Percentiles rank a stretch among this genome's conserved stretches.
Conservation (phyloP, 306 rosid species). For the Vicia villosa region DNA sequence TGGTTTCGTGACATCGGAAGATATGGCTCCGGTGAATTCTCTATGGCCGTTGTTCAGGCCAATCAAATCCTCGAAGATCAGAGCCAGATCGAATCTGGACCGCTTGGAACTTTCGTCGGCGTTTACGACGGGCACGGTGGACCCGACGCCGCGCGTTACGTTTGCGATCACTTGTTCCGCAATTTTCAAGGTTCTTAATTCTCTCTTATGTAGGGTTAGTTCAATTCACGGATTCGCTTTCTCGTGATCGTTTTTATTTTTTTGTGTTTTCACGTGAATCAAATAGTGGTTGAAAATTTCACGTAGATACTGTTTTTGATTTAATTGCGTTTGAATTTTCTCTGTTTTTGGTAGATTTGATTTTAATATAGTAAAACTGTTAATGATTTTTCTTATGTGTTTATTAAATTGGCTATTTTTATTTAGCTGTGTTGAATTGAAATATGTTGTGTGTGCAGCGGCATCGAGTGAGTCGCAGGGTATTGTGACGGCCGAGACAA, state of each 20-base stretch:
- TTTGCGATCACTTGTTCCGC: slow-evolving; percentile 72
- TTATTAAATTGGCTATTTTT: slow-evolving; percentile 43
- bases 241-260: slow-evolving; percentile 17
- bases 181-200: slow-evolving; percentile 68
- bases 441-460: slow-evolving; percentile 53
- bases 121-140: slow-evolving; percentile 94
- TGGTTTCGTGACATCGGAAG: slow-evolving; percentile 73
- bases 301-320: slow-evolving; percentile 22
- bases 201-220: slow-evolving; percentile 15
- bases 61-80: slow-evolving; percentile 90
- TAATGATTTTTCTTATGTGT: neutral
- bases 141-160: slow-evolving; percentile 73
- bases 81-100: slow-evolving; percentile 85
- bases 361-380: slow-evolving; percentile 13
- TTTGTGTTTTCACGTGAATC: slow-evolving; percentile 37
- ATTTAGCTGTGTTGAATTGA: slow-evolving; percentile 47
- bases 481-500: slow-evolving; percentile 64
- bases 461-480: slow-evolving; percentile 57
- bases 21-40: slow-evolving; percentile 75
- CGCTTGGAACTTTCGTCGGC: slow-evolving; percentile 84
- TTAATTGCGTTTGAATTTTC: neutral
- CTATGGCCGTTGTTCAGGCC: slow-evolving; percentile 90
- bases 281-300: slow-evolving; percentile 34
- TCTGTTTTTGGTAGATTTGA: neutral
- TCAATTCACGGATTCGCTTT: slow-evolving; percentile 33